Base-by-base conservation (phyloP, 1,284 basidiomycete species). In the Malassezia sp. region DNA sequence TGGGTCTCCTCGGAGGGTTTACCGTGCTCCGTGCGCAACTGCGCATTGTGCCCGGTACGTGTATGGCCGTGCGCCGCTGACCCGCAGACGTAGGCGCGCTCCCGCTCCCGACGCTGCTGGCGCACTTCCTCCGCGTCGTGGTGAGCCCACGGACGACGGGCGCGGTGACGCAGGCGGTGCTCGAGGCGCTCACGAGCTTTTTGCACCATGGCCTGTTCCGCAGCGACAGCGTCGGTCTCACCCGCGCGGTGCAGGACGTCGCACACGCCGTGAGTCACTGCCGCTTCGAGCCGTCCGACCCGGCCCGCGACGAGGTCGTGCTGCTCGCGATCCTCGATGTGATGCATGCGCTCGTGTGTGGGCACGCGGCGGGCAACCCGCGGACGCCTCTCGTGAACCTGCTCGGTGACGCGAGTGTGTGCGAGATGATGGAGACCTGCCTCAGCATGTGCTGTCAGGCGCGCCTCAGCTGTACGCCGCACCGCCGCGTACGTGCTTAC, bases 371-470 rank as follows among this genome's bases (percentile, higher is more conserved):
- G n/a, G 29, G 20, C 22, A 12, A n/a, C 8, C 8, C 5, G 0
- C 26, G 49, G 8, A 27, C 20, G 20, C 24, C 45, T 11, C 52
- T 68, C 10, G 65, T 62, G 8, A 60, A 68, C 35, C 45, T 50
- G 37, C 59, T 70, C 8, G 54, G 85, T 29, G 91, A 99, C 63
- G 81, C 93, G 50, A 85, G 89, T 69, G 83, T 97, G 17, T 97
- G 93, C 71, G 91, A 96, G 73, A 89, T 97, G 81, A 76, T 99
- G 64, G 93, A 99, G 73, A 95, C 91, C 5, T 90, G 93, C 1
- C 73, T 99, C 54, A 93, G 88, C 27, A 96, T 93, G 61, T 89
- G 89, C 58, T 96, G 91, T 71, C 87, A 96, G 69, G 93, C 91
- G 76, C 78, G 93, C 32, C 75, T 96, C 5, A 87, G 85, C n/a